Evolutionary conservation across 495 filamentous ascomycete species (phyloP).

Genomic region (Extremus antarcticus): DNA sequence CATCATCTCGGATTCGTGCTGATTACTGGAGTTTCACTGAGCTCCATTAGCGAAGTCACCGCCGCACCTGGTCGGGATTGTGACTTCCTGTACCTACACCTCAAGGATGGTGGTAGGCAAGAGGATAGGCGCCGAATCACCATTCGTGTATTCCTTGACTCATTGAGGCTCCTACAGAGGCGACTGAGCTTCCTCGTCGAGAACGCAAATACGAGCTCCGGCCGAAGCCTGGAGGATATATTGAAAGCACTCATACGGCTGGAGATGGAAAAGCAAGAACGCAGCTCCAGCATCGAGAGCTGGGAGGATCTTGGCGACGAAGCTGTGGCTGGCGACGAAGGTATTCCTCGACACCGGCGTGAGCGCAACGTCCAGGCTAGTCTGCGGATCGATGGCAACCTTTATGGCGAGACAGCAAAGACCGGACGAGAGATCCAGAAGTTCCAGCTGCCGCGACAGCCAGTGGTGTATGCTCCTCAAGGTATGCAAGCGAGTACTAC

Average conservation of each 20-base stretch:
- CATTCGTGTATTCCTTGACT: constrained; percentile 86
- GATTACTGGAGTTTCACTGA: constrained; percentile 60
- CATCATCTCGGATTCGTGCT: constrained; percentile 86
- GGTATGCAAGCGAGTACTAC: constrained; percentile 66
- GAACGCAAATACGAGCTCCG: constrained; percentile 56
- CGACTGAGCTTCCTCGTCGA: constrained; percentile 75
- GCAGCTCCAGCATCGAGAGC: constrained; percentile 70
- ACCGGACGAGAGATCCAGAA: constrained; percentile 48
- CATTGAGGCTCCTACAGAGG: constrained; percentile 67
- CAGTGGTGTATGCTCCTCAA: constrained; percentile 72
- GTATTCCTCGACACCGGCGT: constrained; percentile 21
- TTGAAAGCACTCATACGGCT: constrained; percentile 56
- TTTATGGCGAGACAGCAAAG: constrained; percentile 31
- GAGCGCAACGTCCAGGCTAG: constrained; percentile 46
- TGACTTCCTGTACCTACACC: constrained; percentile 84
- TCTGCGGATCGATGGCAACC: constrained; percentile 52
- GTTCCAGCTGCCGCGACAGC: constrained; percentile 72
- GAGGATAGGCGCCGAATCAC: constrained; percentile 60
- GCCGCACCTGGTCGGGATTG: constrained; percentile 81
- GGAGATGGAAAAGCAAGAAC: constrained; percentile 50
- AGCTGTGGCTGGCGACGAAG: constrained; percentile 20
- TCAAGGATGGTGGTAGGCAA: constrained; percentile 47
- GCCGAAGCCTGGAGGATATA: constrained; percentile 50
- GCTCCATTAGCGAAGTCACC: constrained; percentile 76
- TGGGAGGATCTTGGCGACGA: constrained; percentile 77